Base-by-base conservation (phyloP, 225 moss, liverwort and hornwort species). In the Climacium dendroides region DNA sequence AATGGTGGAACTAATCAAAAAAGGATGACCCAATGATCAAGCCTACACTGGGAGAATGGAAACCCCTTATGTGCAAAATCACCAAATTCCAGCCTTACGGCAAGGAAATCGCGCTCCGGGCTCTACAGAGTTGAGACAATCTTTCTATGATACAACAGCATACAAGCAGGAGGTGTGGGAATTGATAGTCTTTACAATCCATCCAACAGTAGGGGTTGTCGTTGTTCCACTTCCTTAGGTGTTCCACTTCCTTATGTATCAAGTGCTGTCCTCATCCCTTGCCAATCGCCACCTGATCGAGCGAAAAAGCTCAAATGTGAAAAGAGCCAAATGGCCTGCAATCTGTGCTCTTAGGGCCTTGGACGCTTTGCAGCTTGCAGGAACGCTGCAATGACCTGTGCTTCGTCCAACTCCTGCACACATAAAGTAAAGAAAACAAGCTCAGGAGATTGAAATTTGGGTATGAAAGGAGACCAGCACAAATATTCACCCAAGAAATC, bases 321-420 rank as follows among this genome's bases (percentile, higher is more conserved):
- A 73, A 79, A 67, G 82, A 65, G 87, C 77, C 55, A n/a, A 48
- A 22, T 69, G 60, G 57, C 37, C 74, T 47, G 55, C 63, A 73
- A 58, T 78, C 61, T 13, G 39, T 39, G 57, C 67, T 84, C 79
- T 86, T 71, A 94, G 57, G 93, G 80, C 87, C 93, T 91, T 29
- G 89, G 93, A 58, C 94, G 94, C 84, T 94, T 94, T 29, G 94
- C 94, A 89, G 94, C 94, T 84, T 94, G 92, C 90, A 90, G 87
- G 50, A 94, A 94, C 59, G 93, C 93, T 66, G 93, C 90, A 65
- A 94, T 93, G 24, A 94, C 94, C 90, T 94, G 94, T 58, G 89
- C 90, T 74, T 94, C 94, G 81, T 94, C 94, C 91, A 94, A 79
- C 81, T 94, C 90, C 94, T 94, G 72, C 90, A 90, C 60, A 80